phyloP scores from a whole-genome alignment of 2,329 filamentous ascomycete genomes.

The Fusarium sp. region DNA sequence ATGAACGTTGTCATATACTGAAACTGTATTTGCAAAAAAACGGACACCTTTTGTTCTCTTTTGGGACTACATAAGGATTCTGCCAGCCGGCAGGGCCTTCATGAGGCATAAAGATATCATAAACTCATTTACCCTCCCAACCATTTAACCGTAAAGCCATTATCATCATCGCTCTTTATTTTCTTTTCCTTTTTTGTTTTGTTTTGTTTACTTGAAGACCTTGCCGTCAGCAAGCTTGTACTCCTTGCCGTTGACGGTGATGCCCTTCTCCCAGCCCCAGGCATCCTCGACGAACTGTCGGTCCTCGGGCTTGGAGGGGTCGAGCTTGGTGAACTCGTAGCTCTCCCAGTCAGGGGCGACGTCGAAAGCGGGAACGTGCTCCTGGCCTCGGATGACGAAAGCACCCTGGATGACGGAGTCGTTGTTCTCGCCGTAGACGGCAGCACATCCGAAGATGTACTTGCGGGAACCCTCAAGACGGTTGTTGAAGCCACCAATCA shows the following conservation, averaged over 20 bases:
- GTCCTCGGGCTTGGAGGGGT: slow-evolving; percentile 87
- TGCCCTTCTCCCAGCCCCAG: slow-evolving; percentile 93
- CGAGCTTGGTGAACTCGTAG: slow-evolving; percentile 97
- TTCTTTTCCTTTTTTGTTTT: slow-evolving; percentile 28
- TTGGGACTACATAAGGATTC: slow-evolving; percentile 37
- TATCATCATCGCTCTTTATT: slow-evolving; percentile 46
- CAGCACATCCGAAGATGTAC: slow-evolving; percentile 92
- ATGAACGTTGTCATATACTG: neutral
- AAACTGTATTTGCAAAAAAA: slow-evolving; percentile 38
- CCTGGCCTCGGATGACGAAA: slow-evolving; percentile 94
- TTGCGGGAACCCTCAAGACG: slow-evolving; percentile 98
- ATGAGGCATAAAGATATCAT: slow-evolving; percentile 45
- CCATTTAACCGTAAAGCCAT: slow-evolving; percentile 50
- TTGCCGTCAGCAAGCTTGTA: slow-evolving; percentile 92
- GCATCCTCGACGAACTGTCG: slow-evolving; percentile 84
- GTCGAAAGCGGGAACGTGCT: slow-evolving; percentile 87
- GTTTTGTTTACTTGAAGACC: slow-evolving; percentile 90
- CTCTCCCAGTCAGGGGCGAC: slow-evolving; percentile 98
- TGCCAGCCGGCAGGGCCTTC: slow-evolving; percentile 38
- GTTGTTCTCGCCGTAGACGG: slow-evolving; percentile 90
- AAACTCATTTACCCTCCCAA: slow-evolving; percentile 46
- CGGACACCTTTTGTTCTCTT: slow-evolving; percentile 32
- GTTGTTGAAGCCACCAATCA: slow-evolving; percentile 97
- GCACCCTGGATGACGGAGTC: slow-evolving; percentile 92
- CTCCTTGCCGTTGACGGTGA: slow-evolving; percentile 84